Conservation (phyloP, 768 basidiomycete genomes). For the Phanerochaete sordida region DNA sequence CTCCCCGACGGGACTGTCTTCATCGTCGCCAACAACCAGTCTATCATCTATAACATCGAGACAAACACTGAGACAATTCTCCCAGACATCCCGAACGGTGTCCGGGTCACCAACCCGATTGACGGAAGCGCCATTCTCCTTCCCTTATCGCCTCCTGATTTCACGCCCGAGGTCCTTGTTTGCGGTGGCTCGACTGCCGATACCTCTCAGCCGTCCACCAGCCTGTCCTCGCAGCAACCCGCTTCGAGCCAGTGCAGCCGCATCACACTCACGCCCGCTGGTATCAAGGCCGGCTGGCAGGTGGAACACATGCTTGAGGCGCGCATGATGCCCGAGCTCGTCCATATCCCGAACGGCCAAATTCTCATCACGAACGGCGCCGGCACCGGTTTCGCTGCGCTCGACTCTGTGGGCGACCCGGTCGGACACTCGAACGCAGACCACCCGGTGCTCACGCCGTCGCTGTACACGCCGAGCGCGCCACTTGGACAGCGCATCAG, state of each 20-base stretch:
- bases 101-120: constrained; percentile 30
- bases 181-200: constrained; percentile 28
- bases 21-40: constrained; percentile 33
- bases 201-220: constrained; percentile 12
- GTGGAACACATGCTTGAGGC: constrained; percentile 30
- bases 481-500: constrained; percentile 43
- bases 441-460: constrained; percentile 33
- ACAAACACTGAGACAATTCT: constrained; percentile 31
- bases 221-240: constrained; percentile 22
- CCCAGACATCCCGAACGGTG: constrained; percentile 34
- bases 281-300: constrained; percentile 28
- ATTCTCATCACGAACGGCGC: constrained; percentile 39
- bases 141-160: constrained; percentile 28
- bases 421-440: constrained; percentile 28
- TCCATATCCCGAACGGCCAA: constrained; percentile 33
- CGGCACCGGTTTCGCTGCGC: constrained; percentile 32
- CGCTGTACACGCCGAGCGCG: constrained; percentile 44
- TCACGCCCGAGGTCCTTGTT: constrained; percentile 25
- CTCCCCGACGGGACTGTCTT: constrained; percentile 30
- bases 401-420: constrained; percentile 19
- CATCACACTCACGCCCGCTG: constrained; percentile 28
- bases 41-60: constrained; percentile 34
- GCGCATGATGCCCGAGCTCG: constrained; percentile 32
- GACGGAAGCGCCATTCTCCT: constrained; percentile 27
- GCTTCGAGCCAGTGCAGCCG: constrained; percentile 35